Evolutionary conservation across 2,329 filamentous ascomycete species (phyloP), one percentile per base, ranked within the genome.

Genomic region (Cercospora janseana): DNA sequence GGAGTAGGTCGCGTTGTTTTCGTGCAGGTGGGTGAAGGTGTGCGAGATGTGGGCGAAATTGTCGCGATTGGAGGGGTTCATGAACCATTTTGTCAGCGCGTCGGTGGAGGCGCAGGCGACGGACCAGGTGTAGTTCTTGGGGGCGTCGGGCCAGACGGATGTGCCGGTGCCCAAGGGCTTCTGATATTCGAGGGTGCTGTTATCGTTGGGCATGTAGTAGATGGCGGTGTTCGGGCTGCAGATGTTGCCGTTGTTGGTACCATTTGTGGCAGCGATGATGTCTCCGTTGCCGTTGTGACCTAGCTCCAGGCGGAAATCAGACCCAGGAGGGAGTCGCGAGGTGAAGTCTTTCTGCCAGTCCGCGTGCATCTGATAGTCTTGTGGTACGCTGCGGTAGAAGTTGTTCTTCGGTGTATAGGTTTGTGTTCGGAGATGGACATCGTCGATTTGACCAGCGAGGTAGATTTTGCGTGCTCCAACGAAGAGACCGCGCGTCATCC

Each of bases 401-500:
- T 50, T 50, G 12, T 37, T 37, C 10, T 21, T 10, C 20, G 47
- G 47, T 12, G 38, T 27, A 26, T 44, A 50, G 10, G 40, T 50
- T 8, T 24, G 28, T n/a, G 38, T 44, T 16, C 47, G 47, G 4
- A 50, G 28, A 12, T 50, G 47, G 4, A 50, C 47, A 37, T 50
- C 47, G 31, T 50, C 47, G 24, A 50, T 50, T 12, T 50, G 47
- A 5, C 16, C 31, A 29, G 40, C 8, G 1, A 50, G 37, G 18
- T 44, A 44, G 3, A 26, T 44, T 24, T 50, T 50, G 13, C 47
- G 38, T 20, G 47, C 47, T 15, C 47, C 47, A 3, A 50, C 40
- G 38, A 50, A 50, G 0, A 50, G 40, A 12, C 47, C 47, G n/a
- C 47, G 38, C 10, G 47, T 50, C 47, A 50, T 50, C 47, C 47